A percentile compares a stretch with the other conserved stretches of the same genome.
Evolutionary conservation across 176 grass and related monocot genomes (phyloP).

Genomic region (Aegilops longissima): DNA sequence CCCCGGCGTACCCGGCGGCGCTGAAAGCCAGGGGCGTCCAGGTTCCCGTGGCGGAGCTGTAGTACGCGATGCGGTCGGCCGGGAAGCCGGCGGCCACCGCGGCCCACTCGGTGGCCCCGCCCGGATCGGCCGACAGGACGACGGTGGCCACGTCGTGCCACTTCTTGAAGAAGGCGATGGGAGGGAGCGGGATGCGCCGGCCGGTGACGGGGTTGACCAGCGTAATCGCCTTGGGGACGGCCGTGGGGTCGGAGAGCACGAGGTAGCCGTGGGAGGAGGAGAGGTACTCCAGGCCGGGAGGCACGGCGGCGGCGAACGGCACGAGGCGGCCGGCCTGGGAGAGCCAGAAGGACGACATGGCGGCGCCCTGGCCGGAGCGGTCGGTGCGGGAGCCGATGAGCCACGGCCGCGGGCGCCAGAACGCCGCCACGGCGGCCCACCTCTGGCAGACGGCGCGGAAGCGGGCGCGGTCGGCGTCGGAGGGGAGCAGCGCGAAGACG

Average conservation of each 20-base stretch:
- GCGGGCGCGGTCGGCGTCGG: slow-evolving; percentile 37
- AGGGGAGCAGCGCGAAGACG: slow-evolving; percentile 30
- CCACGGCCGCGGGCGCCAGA: slow-evolving; percentile 48
- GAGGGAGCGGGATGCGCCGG: slow-evolving; percentile 35
- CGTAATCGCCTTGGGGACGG: slow-evolving; percentile 29
- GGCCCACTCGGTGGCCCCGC: slow-evolving; percentile 13
- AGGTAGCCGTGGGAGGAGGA: slow-evolving; percentile 48
- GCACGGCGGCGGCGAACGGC: slow-evolving; percentile 36
- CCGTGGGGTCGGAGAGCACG: slow-evolving; percentile 28
- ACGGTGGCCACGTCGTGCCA: slow-evolving; percentile 47
- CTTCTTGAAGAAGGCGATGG: slow-evolving; percentile 38
- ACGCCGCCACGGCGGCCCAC: slow-evolving; percentile 25
- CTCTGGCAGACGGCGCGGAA: slow-evolving; percentile 40
- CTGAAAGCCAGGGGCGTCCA: slow-evolving; percentile 36
- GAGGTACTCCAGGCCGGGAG: slow-evolving; percentile 30
- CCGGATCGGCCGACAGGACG: slow-evolving; percentile 41
- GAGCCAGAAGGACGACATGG: slow-evolving; percentile 45
- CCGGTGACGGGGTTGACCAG: slow-evolving; percentile 38
- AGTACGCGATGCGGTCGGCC: slow-evolving; percentile 37
- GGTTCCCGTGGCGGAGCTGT: slow-evolving; percentile 24
- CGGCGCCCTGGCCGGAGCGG: slow-evolving; percentile 16
- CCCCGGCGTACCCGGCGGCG: slow-evolving; percentile 39
- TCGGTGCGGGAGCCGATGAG: slow-evolving; percentile 40
- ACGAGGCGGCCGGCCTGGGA: slow-evolving; percentile 10
- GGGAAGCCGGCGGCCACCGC: slow-evolving; percentile 47